Conservation (phyloP, 2,329 filamentous ascomycete species). For the Neofusicoccum kwambonambiense region DNA sequence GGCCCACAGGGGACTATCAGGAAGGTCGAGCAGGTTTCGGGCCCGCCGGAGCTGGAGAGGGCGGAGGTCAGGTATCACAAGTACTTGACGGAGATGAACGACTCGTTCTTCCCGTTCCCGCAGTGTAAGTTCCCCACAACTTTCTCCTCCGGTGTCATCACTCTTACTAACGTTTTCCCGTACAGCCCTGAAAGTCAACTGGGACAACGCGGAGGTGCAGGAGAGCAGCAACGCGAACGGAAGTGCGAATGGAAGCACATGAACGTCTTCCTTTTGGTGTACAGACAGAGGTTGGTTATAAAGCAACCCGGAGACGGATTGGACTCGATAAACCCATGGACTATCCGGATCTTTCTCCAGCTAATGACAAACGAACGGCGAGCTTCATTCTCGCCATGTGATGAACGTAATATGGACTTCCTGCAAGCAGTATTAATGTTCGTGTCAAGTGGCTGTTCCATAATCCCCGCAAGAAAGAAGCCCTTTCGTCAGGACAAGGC, state of each 20-base stretch:
- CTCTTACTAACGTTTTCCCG: slow-evolving; percentile 16
- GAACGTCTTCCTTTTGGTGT: too few relatives aligned
- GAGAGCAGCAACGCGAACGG: not conserved
- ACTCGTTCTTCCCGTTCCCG: slow-evolving; percentile 48
- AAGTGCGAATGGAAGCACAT: not conserved
- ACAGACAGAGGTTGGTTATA: too few relatives aligned
- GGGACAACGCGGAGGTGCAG: slow-evolving; percentile 22
- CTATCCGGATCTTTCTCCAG: too few relatives aligned
- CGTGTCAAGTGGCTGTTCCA: too few relatives aligned
- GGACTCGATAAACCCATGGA: too few relatives aligned
- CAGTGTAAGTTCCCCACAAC: slow-evolving; percentile 39
- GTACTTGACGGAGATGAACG: slow-evolving; percentile 50
- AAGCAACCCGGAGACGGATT: too few relatives aligned
- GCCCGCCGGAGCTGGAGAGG: slow-evolving; percentile 23
- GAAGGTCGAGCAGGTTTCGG: slow-evolving; percentile 39
- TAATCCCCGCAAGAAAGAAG: too few relatives aligned
- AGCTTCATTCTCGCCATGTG: too few relatives aligned
- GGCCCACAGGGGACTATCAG: slow-evolving; percentile 43
- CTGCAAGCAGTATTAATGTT: too few relatives aligned
- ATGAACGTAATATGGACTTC: too few relatives aligned
- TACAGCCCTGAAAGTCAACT: slow-evolving; percentile 34
- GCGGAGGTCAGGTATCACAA: slow-evolving; percentile 40
- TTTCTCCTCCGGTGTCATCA: not conserved
- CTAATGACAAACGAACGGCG: too few relatives aligned
- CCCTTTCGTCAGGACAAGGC: too few relatives aligned